Conservation (phyloP, 23 red algal species). For the Gracilaria domingensis region DNA sequence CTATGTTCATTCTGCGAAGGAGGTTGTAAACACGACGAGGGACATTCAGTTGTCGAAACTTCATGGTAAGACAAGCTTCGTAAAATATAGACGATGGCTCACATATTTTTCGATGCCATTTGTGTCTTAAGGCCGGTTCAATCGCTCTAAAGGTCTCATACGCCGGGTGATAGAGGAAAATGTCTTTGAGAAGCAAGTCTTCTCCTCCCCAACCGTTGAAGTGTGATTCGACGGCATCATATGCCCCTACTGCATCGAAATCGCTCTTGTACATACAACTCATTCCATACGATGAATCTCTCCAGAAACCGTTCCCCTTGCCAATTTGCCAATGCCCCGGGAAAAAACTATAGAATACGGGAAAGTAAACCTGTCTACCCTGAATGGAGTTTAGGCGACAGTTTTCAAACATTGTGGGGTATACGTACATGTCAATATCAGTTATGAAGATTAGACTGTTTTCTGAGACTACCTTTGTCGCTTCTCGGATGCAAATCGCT, state of each 20-base stretch:
- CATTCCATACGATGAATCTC: slow-evolving; percentile 52
- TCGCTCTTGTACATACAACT: slow-evolving; percentile 75
- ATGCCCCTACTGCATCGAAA: slow-evolving; percentile 67
- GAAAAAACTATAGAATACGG: slow-evolving; percentile 73
- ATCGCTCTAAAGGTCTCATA: slow-evolving; percentile 75
- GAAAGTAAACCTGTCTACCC: slow-evolving; percentile 79
- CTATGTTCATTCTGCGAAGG: not conserved
- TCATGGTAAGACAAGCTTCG: slow-evolving; percentile 42
- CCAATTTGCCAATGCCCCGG: slow-evolving; percentile 44
- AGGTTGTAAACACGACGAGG: not conserved
- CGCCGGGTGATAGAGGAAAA: slow-evolving; percentile 17
- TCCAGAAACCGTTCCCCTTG: slow-evolving; percentile 50
- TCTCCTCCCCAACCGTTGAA: slow-evolving; percentile 71
- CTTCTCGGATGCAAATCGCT: slow-evolving; percentile 57
- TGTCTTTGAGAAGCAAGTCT: slow-evolving; percentile 46
- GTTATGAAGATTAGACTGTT: slow-evolving; percentile 54
- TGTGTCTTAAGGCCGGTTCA: slow-evolving; percentile 72
- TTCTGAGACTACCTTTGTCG: slow-evolving; percentile 20
- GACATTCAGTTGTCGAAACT: slow-evolving; percentile 35
- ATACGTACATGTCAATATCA: slow-evolving; percentile 73
- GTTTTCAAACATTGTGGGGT: slow-evolving; percentile 54
- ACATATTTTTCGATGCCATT: slow-evolving; percentile 70
- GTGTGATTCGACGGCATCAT: slow-evolving; percentile 19
- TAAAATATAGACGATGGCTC: slow-evolving; percentile 27
- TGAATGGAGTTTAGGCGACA: slow-evolving; percentile 68